A percentile compares a stretch with the other conserved stretches of the same genome.
phyloP scores from a whole-genome alignment of 352 stramenopile genomes.

The Phytopythium kandeliae region DNA sequence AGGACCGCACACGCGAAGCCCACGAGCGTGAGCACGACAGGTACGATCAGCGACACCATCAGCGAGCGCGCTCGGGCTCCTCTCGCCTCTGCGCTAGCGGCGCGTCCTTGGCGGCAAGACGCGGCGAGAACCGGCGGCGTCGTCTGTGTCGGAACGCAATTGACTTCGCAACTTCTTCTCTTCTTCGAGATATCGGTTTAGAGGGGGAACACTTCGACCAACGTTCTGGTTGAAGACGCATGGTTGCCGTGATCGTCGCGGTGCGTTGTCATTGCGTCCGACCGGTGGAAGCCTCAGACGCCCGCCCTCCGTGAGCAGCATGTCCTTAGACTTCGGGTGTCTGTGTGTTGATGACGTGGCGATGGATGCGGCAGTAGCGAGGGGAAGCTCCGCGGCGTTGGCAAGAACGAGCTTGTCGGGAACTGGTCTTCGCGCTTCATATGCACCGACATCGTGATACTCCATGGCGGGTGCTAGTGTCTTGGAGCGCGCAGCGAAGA shows the following conservation, averaged over 20 bases:
- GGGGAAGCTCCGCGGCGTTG: slow-evolving; percentile 63
- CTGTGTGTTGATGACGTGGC: slow-evolving; percentile 80
- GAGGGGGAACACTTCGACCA: too few species aligned
- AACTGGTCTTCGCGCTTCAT: slow-evolving; percentile 44
- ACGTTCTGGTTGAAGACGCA: too few species aligned
- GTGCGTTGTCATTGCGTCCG: too few species aligned
- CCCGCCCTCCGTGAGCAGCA: slow-evolving; percentile 55
- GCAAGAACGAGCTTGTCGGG: slow-evolving; percentile 52
- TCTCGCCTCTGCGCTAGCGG: too few species aligned
- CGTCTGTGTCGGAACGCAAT: too few species aligned
- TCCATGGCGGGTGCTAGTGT: slow-evolving; percentile 68
- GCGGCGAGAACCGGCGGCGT: too few species aligned
- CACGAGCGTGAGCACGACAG: slow-evolving; percentile 31
- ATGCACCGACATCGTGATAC: slow-evolving; percentile 64
- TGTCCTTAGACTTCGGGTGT: slow-evolving; percentile 79
- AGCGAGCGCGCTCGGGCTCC: too few species aligned
- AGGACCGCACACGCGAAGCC: slow-evolving; percentile 24
- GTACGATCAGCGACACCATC: slow-evolving; percentile 14
- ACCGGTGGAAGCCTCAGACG: slow-evolving; percentile 77
- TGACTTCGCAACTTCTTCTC: too few species aligned
- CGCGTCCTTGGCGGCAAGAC: too few species aligned
- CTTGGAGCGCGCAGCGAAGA: slow-evolving; percentile 78
- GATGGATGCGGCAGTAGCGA: slow-evolving; percentile 79
- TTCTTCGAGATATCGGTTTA: too few species aligned
- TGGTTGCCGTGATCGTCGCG: too few species aligned